These are phyloP conservation scores for Symbiodinium pilosum DNA, from an alignment of 73 alveolate species.

Conservation along the genomic window DNA sequence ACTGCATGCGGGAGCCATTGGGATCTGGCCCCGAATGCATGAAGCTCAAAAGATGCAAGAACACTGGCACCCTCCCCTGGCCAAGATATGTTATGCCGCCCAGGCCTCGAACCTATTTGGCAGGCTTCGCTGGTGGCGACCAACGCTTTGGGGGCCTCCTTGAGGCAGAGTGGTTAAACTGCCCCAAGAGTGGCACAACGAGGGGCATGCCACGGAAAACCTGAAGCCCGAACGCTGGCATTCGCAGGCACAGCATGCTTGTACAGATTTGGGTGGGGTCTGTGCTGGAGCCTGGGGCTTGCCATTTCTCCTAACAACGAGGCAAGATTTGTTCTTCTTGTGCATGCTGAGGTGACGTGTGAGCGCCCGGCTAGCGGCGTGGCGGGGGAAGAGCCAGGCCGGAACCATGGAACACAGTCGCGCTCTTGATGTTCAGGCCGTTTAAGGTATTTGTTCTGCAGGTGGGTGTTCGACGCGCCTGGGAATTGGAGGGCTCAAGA, in stretches of 20 bases:
- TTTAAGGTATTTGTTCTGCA: neutral
- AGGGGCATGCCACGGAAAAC: no score
- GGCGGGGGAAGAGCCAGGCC: neutral
- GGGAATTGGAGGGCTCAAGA: neutral
- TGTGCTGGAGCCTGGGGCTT: conserved; percentile 6
- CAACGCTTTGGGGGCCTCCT: neutral
- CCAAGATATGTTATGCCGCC: no score
- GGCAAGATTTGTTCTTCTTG: neutral
- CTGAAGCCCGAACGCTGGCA: no score
- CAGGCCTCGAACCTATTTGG: neutral
- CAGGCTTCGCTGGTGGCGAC: neutral
- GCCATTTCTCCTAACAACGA: neutral
- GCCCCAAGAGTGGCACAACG: no score
- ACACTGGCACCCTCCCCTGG: neutral
- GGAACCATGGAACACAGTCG: neutral
- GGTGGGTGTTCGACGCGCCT: neutral
- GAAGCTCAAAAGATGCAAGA: neutral
- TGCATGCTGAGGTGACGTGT: neutral
- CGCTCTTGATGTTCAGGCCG: neutral
- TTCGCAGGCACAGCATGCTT: conserved; percentile 2
- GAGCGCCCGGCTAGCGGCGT: neutral
- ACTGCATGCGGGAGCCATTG: neutral
- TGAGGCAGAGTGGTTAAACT: neutral
- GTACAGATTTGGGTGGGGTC: neutral
- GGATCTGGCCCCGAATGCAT: neutral